Percentiles rank a stretch among this genome's conserved stretches.
Evolutionary conservation across 257 asterid genomes (phyloP).

Genomic region (Euphrasia confusa): DNA sequence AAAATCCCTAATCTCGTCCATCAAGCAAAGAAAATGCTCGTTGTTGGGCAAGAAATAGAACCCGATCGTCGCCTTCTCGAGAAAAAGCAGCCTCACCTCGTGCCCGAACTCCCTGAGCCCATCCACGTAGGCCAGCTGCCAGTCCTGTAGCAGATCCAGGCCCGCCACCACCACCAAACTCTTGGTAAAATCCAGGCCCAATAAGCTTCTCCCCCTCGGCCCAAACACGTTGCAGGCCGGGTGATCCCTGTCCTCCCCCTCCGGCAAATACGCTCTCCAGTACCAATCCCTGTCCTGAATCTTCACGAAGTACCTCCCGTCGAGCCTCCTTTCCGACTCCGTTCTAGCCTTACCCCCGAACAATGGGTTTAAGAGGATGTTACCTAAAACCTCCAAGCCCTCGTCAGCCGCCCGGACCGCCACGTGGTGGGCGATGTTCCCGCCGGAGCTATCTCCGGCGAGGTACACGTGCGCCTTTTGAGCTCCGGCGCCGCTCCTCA

Average conservation of each 20-base stretch:
- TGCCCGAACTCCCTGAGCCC: slow-evolving; percentile 50
- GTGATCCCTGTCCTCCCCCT: slow-evolving; percentile 75
- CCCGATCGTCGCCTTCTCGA: slow-evolving; percentile 74
- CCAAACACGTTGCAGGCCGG: slow-evolving; percentile 85
- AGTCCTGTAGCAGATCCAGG: slow-evolving; percentile 71
- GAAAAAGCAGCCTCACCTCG: slow-evolving; percentile 50
- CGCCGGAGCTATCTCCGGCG: slow-evolving; percentile 86
- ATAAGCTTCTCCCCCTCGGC: slow-evolving; percentile 42
- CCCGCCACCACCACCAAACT: slow-evolving; percentile 81
- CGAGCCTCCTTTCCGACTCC: slow-evolving; percentile 57
- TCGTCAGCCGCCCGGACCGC: slow-evolving; percentile 62
- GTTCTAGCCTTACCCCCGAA: slow-evolving; percentile 73
- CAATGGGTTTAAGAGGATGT: slow-evolving; percentile 65
- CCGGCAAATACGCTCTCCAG: slow-evolving; percentile 79
- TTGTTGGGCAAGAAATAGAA: slow-evolving; percentile 87
- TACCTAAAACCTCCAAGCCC: slow-evolving; percentile 53
- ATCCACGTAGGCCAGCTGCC: slow-evolving; percentile 69
- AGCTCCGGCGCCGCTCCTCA: slow-evolving; percentile 45
- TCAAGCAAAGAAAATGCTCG: slow-evolving; percentile 55
- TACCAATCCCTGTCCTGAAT: slow-evolving; percentile 83
- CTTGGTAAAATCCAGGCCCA: slow-evolving; percentile 46
- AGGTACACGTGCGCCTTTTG: slow-evolving; percentile 51
- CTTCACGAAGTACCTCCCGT: slow-evolving; percentile 68
- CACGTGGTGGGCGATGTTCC: slow-evolving; percentile 78
- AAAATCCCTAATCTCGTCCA: slow-evolving; percentile 57